A percentile compares a stretch with the other conserved stretches of the same genome.
These are phyloP conservation scores for Coleophoma crateriformis DNA, from an alignment of 2,329 filamentous ascomycete genomes.

Conservation along the genomic window DNA sequence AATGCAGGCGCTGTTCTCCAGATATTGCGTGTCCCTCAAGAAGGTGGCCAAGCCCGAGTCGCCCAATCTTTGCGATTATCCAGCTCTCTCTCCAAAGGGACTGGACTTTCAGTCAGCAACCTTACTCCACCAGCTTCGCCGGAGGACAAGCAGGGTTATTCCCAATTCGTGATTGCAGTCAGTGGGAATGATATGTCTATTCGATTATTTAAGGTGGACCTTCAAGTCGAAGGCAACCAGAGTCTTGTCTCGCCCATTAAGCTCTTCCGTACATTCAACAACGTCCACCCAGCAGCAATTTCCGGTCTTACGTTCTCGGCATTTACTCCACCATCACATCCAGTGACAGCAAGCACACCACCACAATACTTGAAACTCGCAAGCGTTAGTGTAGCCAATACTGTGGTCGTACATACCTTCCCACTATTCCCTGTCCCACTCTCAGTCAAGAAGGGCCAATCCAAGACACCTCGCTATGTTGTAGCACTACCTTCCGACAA, in stretches of 20 bases:
- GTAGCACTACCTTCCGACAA: constrained; percentile 21
- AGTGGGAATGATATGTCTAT: constrained; percentile 77
- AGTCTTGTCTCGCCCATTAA: constrained; percentile 47
- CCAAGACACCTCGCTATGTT: constrained; percentile 23
- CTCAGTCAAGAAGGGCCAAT: constrained; percentile 21
- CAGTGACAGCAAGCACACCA: constrained; percentile 20
- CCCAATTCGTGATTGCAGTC: constrained; percentile 76
- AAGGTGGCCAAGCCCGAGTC: constrained; percentile 37
- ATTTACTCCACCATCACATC: constrained; percentile 19
- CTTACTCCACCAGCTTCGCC: constrained; percentile 51
- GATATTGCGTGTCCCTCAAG: constrained; percentile 38
- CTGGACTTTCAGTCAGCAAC: constrained; percentile 70
- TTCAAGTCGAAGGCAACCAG: constrained; percentile 41
- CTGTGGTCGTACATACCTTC: constrained; percentile 27
- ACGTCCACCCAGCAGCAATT: constrained; percentile 52
- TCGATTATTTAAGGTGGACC: constrained; percentile 71
- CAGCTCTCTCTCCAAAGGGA: constrained; percentile 64
- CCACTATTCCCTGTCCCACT: constrained; percentile 25
- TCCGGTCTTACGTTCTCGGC: constrained; percentile 53
- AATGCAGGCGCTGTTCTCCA: constrained; percentile 51
- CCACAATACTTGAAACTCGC: constrained; percentile 25
- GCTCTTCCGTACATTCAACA: constrained; percentile 45
- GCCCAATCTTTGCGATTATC: constrained; percentile 54
- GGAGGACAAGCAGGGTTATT: constrained; percentile 47
- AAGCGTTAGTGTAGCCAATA: constrained; percentile 26